Evolutionary conservation across 257 asterid genomes (phyloP), one percentile per base, ranked within the genome.

Genomic region (Fraxinus pennsylvanica): DNA sequence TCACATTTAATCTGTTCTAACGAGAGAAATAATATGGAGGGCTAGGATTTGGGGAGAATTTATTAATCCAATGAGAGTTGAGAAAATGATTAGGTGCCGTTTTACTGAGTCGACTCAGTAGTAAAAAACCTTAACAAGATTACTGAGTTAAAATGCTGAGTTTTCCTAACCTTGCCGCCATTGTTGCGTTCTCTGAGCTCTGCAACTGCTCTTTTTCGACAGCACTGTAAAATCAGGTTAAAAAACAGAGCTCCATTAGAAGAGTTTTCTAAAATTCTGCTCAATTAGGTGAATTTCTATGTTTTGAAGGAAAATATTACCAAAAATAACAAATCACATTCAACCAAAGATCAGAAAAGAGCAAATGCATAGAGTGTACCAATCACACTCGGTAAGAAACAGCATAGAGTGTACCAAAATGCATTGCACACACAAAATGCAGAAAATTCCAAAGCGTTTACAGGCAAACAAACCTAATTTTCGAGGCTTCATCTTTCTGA

Each of bases 111-210:
- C 73, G 79, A 83, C 85, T 77, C 82, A 67, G 75, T 27, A n/a
- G 4, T 52, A 38, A 57, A 13, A 39, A 17, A 35, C 52, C 1
- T 13, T 15, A 47, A 21, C 17, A 57, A 29, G n/a, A 3, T 29
- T 65, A 39, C 76, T 63, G 59, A 52, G 68, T 32, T 50, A 39
- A 21, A 73, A 17, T 3, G 6, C 74, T 25, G 68, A 63, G 54
- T 36, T 59, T 59, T 45, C 84, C 85, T 75, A 78, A 92, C 97
- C 86, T 88, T 52, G 81, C 83, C 81, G 87, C 91, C 92, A 81
- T 79, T 83, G 90, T 82, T 71, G 89, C 78, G 87, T 88, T 92
- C 63, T 78, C 39, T 1, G 90, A 84, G 83, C 88, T 89, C 91
- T 76, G 88, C 80, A 89, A 74, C 80, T 85, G 75, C 78, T 79